These are phyloP conservation scores for Sindora glabra DNA, from an alignment of 306 rosid genomes.

Conservation along the genomic window DNA sequence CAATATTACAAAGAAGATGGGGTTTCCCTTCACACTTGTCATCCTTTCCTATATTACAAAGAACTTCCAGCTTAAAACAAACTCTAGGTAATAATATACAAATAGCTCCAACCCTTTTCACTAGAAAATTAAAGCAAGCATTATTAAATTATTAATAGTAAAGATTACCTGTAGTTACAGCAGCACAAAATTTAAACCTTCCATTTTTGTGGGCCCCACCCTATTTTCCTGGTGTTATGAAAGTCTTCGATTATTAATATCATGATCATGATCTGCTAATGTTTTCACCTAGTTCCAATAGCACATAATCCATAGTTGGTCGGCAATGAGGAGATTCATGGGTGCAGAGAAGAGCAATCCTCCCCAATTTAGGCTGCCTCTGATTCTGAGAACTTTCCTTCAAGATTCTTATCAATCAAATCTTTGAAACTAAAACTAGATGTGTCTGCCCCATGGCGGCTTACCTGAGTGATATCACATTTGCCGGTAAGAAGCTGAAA, in stretches of 20 bases:
- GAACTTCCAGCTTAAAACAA: not conserved
- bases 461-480: conserved; percentile 29
- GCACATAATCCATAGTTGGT: conserved; percentile 56
- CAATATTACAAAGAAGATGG: not conserved
- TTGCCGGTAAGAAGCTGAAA: conserved; percentile 78
- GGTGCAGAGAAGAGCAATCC: conserved; percentile 59
- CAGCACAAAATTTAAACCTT: too few relatives aligned
- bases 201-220: too few relatives aligned
- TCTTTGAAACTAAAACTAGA: conserved; percentile 32
- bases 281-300: conserved; percentile 31
- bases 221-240: too few relatives aligned
- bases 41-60: conserved; percentile 1
- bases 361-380: conserved; percentile 59
- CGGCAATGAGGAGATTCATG: conserved; percentile 52
- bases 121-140: conserved; percentile 8
- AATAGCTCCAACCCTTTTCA: not conserved
- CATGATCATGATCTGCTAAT: conserved; percentile 5
- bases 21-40: not conserved
- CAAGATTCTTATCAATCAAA: conserved; percentile 56
- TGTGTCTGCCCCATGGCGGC: conserved; percentile 28
- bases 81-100: not conserved
- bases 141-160: too few relatives aligned
- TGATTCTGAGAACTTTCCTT: conserved; percentile 48
- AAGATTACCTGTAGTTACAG: too few relatives aligned
- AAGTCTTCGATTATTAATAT: not conserved